A percentile compares a stretch with the other conserved stretches of the same genome.
phyloP scores from a whole-genome alignment of 2,329 filamentous ascomycete species.

The Escovopsis weberi region DNA sequence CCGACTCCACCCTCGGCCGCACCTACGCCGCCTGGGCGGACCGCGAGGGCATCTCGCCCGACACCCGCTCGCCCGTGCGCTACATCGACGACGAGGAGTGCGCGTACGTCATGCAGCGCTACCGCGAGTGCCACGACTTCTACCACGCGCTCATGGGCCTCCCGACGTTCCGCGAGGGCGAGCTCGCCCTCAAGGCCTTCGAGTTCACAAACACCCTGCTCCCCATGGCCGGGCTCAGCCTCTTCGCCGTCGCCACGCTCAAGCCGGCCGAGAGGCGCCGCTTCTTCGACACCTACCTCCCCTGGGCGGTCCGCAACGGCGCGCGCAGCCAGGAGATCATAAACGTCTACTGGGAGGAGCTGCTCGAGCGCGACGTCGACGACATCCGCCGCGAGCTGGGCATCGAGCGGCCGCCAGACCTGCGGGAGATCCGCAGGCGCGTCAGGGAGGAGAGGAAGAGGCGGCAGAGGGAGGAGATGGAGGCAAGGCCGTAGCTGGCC shows the following conservation, averaged over 20 bases:
- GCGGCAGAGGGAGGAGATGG: constrained; percentile 35
- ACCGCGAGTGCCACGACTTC: constrained; percentile 95
- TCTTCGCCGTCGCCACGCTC: constrained; percentile 73
- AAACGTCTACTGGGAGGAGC: constrained; percentile 96
- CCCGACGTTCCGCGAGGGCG: constrained; percentile 84
- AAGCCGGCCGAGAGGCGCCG: constrained; percentile 65
- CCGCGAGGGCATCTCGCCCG: constrained; percentile 80
- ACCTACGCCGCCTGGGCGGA: constrained; percentile 88
- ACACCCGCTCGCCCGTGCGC: constrained; percentile 67
- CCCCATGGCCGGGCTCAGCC: constrained; percentile 84
- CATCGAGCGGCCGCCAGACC: constrained; percentile 78
- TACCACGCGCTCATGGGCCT: constrained; percentile 90
- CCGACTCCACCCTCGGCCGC: constrained; percentile 59
- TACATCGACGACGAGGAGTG: constrained; percentile 94
- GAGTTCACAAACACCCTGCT: constrained; percentile 91
- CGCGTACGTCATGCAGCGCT: constrained; percentile 96
- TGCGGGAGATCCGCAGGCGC: constrained; percentile 60
- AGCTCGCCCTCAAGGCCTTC: constrained; percentile 94
- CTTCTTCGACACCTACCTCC: constrained; percentile 64
- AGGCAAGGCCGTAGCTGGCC: constrained; percentile 4
- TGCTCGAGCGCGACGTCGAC: constrained; percentile 69
- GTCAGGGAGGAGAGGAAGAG: constrained; percentile 51
- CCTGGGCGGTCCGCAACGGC: constrained; percentile 84
- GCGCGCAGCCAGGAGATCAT: constrained; percentile 65
- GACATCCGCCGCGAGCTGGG: constrained; percentile 61